A percentile compares a stretch with the other conserved stretches of the same genome.
These are phyloP conservation scores for Phyllosticta citrichinensis DNA, from an alignment of 2,329 filamentous ascomycete genomes.

Conservation along the genomic window DNA sequence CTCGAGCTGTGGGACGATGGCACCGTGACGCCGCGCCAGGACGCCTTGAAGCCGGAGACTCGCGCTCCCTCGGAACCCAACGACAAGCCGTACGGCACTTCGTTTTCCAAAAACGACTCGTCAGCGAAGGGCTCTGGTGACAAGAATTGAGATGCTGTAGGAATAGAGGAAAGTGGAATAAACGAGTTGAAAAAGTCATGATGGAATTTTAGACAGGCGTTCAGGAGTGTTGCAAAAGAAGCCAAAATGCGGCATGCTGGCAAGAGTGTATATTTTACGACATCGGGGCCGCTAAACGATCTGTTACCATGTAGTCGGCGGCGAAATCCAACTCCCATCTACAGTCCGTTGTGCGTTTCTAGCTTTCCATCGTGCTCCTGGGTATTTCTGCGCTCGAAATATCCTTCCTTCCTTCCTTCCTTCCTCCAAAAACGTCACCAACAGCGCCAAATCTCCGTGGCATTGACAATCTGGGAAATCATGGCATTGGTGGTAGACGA, in stretches of 20 bases:
- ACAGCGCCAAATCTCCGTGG: no score
- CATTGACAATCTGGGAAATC: no score
- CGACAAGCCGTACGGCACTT: background rate
- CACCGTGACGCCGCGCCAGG: constrained; percentile 23
- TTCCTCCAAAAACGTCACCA: no score
- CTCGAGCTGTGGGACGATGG: constrained; percentile 86
- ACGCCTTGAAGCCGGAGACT: background rate
- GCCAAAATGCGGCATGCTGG: background rate
- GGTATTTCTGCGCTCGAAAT: no score
- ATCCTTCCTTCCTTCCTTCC: no score
- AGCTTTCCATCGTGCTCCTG: no score
- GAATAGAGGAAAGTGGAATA: background rate
- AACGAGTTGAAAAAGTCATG: background rate
- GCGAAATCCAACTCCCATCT: no score
- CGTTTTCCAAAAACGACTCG: background rate
- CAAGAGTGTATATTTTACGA: no score
- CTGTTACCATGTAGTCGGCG: no score
- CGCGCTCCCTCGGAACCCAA: background rate
- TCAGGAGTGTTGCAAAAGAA: background rate
- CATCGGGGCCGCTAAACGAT: no score
- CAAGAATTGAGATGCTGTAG: background rate
- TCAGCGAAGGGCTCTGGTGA: background rate
- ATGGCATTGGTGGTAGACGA: no score
- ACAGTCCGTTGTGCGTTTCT: no score
- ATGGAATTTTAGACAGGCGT: background rate